phyloP scores from a whole-genome alignment of 2,329 filamentous ascomycete genomes.

The Aureobasidium sp. region DNA sequence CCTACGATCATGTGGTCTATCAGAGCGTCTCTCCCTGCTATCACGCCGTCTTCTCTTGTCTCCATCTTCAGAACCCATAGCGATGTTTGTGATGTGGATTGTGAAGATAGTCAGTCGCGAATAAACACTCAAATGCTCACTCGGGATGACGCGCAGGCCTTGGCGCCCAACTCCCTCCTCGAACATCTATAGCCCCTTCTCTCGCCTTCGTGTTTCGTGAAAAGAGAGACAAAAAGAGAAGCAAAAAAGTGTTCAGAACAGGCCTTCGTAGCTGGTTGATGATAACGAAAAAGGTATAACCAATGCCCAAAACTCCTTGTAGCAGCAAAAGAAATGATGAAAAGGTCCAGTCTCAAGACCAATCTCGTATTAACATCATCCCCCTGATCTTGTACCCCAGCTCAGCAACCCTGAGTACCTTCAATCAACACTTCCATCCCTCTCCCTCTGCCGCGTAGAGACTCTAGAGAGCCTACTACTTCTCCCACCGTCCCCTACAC shows the following conservation, averaged over 20 bases:
- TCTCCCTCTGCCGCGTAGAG: background rate
- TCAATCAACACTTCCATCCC: constrained; percentile 12
- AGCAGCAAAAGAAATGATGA: too few species aligned
- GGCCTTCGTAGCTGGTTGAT: too few species aligned
- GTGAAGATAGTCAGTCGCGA: background rate
- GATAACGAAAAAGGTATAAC: too few species aligned
- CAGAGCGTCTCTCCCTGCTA: constrained; percentile 4
- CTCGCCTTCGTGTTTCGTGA: too few species aligned
- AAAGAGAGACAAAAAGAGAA: too few species aligned
- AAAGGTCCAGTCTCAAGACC: too few species aligned
- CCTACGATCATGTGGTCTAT: constrained; percentile 2
- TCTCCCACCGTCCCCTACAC: background rate
- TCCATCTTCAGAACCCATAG: constrained; percentile 7
- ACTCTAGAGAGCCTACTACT: background rate
- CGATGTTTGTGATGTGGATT: background rate
- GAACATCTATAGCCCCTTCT: background rate
- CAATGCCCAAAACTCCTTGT: too few species aligned
- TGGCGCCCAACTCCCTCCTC: constrained; percentile 17
- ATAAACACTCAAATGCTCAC: background rate
- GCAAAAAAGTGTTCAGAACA: too few species aligned
- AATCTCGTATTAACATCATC: too few species aligned
- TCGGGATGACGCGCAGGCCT: constrained; percentile 6
- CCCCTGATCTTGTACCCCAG: too few species aligned
- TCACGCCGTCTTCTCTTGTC: background rate
- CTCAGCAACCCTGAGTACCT: too few species aligned